These are phyloP conservation scores for Furcasterigmium furcatum DNA, from an alignment of 2,329 filamentous ascomycete genomes.

Conservation along the genomic window DNA sequence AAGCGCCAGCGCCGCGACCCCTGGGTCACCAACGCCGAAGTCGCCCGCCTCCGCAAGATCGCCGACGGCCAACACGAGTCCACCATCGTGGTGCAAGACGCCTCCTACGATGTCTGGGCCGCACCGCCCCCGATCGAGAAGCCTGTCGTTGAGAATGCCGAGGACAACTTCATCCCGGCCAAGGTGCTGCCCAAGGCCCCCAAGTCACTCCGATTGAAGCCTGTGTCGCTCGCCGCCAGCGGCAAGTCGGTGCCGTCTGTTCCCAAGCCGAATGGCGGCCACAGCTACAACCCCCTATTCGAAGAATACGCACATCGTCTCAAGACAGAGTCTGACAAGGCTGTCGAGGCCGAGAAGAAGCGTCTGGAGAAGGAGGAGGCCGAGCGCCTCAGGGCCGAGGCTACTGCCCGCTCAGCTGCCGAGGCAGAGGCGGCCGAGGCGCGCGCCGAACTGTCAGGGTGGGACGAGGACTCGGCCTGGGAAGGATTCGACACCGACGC, in stretches of 20 bases:
- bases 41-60: slow-evolving; percentile 71
- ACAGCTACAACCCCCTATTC: slow-evolving; percentile 90
- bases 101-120: slow-evolving; percentile 78
- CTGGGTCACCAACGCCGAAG: slow-evolving; percentile 82
- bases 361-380: slow-evolving; percentile 65
- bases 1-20: slow-evolving; percentile 73
- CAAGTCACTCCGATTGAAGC: slow-evolving; percentile 69
- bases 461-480: slow-evolving; percentile 89
- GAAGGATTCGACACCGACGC: slow-evolving; percentile 83
- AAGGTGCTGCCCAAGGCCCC: slow-evolving; percentile 68
- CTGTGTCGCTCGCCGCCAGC: slow-evolving; percentile 77
- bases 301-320: slow-evolving; percentile 80
- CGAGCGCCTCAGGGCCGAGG: slow-evolving; percentile 65
- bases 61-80: slow-evolving; percentile 68
- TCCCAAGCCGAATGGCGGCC: slow-evolving; percentile 73
- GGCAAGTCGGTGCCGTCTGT: slow-evolving; percentile 80
- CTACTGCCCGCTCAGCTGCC: slow-evolving; percentile 66
- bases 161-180: slow-evolving; percentile 62
- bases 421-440: slow-evolving; percentile 72
- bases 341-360: slow-evolving; percentile 73
- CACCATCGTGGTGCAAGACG: slow-evolving; percentile 54
- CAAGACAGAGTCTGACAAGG: slow-evolving; percentile 71
- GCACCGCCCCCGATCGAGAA: slow-evolving; percentile 37
- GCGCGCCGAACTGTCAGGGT: slow-evolving; percentile 62
- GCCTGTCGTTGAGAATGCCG: slow-evolving; percentile 25